These are phyloP conservation scores for Xylaria sp. DNA, from an alignment of 2,329 filamentous ascomycete species.

Conservation along the genomic window DNA sequence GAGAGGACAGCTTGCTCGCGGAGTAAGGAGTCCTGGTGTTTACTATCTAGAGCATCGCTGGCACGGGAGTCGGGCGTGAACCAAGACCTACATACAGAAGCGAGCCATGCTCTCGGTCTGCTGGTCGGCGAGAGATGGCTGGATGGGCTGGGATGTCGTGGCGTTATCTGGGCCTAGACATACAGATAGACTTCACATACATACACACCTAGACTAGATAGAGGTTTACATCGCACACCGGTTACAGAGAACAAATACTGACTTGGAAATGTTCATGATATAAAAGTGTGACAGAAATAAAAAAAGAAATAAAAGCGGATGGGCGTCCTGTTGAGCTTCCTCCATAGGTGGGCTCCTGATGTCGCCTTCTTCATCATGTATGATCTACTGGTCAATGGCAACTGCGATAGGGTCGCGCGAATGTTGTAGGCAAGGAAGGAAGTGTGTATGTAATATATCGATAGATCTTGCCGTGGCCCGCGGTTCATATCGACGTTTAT, in stretches of 20 bases:
- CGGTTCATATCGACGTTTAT: conserved; percentile 26
- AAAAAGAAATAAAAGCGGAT: not conserved
- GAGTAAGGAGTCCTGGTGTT: conserved; percentile 26
- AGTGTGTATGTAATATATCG: not conserved
- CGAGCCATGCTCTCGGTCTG: not conserved
- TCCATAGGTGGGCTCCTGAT: not conserved
- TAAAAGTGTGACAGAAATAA: not conserved
- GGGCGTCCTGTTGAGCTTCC: not conserved
- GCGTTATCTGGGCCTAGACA: conserved; percentile 20
- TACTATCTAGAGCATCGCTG: conserved; percentile 21
- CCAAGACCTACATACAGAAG: not conserved
- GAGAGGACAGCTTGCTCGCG: conserved; percentile 1
- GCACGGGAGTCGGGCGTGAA: not conserved
- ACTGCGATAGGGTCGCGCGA: conserved; percentile 1
- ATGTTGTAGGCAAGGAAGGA: not conserved
- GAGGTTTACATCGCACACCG: conserved; percentile 15
- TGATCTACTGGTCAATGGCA: not conserved
- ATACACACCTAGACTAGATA: not conserved
- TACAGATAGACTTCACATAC: not conserved
- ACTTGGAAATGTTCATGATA: not conserved
- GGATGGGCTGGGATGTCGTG: conserved; percentile 6
- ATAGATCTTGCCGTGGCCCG: conserved; percentile 11
- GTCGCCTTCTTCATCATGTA: not conserved
- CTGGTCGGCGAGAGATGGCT: not conserved
- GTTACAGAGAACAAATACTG: not conserved